These are phyloP conservation scores for Blastocystis sp. DNA, from an alignment of 352 stramenopile genomes.

Conservation along the genomic window DNA sequence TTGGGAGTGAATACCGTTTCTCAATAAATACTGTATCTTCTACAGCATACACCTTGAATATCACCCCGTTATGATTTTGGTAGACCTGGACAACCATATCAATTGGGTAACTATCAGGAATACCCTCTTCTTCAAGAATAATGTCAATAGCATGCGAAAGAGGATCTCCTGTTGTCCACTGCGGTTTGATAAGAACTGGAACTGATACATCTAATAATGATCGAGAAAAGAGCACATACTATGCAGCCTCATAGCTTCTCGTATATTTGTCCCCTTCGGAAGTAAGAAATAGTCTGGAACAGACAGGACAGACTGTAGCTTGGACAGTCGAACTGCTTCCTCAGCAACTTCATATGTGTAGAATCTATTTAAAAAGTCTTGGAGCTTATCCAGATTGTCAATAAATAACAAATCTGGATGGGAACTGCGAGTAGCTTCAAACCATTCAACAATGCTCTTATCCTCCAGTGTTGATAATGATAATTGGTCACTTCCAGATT, in stretches of 20 bases:
- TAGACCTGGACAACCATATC: conserved; percentile 16
- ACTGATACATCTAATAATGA: not conserved
- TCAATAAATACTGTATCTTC: not conserved
- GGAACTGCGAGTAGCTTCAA: not conserved
- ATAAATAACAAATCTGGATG: conserved; percentile 21
- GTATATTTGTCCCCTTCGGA: not conserved
- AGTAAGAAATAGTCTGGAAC: not conserved
- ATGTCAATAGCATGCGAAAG: not conserved
- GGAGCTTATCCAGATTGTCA: not conserved
- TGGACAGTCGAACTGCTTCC: not conserved
- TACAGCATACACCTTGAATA: conserved; percentile 24
- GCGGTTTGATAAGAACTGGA: conserved; percentile 5
- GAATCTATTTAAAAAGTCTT: not conserved
- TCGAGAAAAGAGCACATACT: not conserved
- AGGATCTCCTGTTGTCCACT: not conserved
- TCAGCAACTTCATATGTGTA: conserved; percentile 9
- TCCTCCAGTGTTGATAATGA: not conserved
- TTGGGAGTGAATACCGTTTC: conserved; percentile 36
- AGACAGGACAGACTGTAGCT: not conserved
- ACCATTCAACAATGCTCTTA: not conserved
- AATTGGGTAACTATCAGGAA: not conserved
- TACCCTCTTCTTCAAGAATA: not conserved
- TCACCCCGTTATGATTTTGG: conserved; percentile 12
- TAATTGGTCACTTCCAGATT: not conserved
- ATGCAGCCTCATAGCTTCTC: not conserved